Evolutionary conservation across 2,329 filamentous ascomycete genomes (phyloP).

Genomic region (Alternaria angustiovoidea): DNA sequence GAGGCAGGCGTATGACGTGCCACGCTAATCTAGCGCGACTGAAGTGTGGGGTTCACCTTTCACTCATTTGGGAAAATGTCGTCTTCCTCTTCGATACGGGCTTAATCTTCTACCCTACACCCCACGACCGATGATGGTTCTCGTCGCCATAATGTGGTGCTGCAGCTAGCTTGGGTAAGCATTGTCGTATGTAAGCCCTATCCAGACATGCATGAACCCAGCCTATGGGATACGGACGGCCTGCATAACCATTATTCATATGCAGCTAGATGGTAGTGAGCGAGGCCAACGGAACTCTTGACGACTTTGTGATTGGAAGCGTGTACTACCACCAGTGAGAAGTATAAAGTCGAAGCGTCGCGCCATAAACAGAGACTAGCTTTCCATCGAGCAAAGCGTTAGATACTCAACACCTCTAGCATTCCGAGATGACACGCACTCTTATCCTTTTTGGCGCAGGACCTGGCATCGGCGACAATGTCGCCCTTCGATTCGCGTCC

Average conservation of each 20-base stretch:
- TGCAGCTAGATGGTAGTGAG: neutral
- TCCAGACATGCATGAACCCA: neutral
- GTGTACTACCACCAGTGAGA: neutral
- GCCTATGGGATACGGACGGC: neutral
- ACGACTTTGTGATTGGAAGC: neutral
- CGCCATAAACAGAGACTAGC: too few species aligned
- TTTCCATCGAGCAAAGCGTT: neutral
- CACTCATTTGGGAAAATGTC: neutral
- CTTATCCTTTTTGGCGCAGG: conserved; percentile 58
- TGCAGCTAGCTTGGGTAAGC: neutral
- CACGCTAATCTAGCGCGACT: neutral
- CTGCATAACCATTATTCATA: neutral
- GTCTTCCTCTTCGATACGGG: neutral
- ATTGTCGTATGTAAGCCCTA: neutral
- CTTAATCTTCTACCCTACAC: neutral
- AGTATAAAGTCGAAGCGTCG: neutral
- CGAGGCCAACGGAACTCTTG: neutral
- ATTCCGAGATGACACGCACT: conserved; percentile 27
- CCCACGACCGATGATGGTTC: neutral
- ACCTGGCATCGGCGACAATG: conserved; percentile 58
- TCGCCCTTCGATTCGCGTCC: conserved; percentile 54
- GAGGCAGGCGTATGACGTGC: neutral
- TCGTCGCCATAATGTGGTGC: neutral
- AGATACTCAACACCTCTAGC: neutral
- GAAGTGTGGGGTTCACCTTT: neutral